These are phyloP conservation scores for Diaporthe australafricana DNA, from an alignment of 2,329 filamentous ascomycete species.

Conservation along the genomic window DNA sequence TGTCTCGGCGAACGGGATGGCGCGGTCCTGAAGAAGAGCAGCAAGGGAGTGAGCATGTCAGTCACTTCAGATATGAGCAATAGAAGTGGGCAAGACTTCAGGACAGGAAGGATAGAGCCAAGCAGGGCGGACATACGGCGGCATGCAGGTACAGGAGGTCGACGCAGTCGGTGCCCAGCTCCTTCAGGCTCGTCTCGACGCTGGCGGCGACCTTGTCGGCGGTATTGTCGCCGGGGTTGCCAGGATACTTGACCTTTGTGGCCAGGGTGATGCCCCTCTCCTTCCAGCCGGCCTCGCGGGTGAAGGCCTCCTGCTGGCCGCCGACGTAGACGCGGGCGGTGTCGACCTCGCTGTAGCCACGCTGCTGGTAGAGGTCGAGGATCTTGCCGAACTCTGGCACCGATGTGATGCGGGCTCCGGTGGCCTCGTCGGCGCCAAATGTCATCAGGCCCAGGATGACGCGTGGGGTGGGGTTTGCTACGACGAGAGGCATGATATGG, in stretches of 20 bases:
- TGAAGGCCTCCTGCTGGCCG: slow-evolving; percentile 78
- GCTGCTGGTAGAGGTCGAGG: slow-evolving; percentile 74
- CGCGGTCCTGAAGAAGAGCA: slow-evolving; percentile 60
- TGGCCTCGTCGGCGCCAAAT: slow-evolving; percentile 68
- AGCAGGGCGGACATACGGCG: slow-evolving; percentile 50
- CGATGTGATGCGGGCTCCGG: slow-evolving; percentile 72
- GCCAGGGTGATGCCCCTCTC: slow-evolving; percentile 76
- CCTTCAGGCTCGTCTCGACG: slow-evolving; percentile 75
- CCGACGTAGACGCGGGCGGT: slow-evolving; percentile 76
- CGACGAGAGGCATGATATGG: slow-evolving; percentile 35
- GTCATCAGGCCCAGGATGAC: slow-evolving; percentile 81
- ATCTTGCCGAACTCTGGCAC: slow-evolving; percentile 69
- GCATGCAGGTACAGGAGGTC: slow-evolving; percentile 84
- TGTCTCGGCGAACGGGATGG: slow-evolving; percentile 82
- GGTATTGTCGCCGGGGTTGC: slow-evolving; percentile 68
- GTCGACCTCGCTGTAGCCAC: slow-evolving; percentile 79
- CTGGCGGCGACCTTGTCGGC: slow-evolving; percentile 72
- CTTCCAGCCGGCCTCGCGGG: slow-evolving; percentile 74
- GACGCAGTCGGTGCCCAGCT: slow-evolving; percentile 78
- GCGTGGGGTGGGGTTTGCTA: slow-evolving; percentile 46
- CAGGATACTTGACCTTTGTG: slow-evolving; percentile 75
- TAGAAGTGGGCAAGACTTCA: not conserved
- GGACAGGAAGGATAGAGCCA: not conserved
- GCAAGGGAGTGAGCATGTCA: slow-evolving; percentile 41
- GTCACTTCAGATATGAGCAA: too few species aligned